Conservation (phyloP, 108 stramenopile species). For the Skeletonema potamos region DNA sequence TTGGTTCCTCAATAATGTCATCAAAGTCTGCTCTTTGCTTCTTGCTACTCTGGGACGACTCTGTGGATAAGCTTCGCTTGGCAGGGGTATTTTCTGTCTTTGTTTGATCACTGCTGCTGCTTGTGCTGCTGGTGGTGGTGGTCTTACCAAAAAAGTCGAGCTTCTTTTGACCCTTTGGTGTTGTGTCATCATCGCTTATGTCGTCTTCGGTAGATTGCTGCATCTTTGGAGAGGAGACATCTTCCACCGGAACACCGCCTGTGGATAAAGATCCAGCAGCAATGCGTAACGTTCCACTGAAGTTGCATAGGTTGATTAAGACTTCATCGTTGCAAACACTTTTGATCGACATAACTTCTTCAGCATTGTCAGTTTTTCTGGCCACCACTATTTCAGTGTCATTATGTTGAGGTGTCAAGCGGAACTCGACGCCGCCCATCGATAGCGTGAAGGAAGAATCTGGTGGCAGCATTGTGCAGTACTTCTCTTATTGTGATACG, state of each 20-base stretch:
- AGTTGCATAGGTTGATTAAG: neutral
- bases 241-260: neutral
- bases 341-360: neutral
- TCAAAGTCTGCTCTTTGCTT: neutral
- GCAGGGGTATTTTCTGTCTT: neutral
- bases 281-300: neutral
- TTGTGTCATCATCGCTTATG: neutral
- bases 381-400: neutral
- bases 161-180: neutral
- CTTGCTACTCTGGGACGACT: neutral
- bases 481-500: neutral
- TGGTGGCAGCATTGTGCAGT: neutral
- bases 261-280: neutral
- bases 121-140: no score
- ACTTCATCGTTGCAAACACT: neutral
- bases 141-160: neutral
- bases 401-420: conserved; percentile 22
- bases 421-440: conserved; percentile 46
- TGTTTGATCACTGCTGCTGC: neutral
- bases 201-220: neutral
- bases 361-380: neutral
- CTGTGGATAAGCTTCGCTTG: neutral
- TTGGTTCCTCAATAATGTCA: neutral
- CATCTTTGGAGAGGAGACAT: neutral
- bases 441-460: conserved; percentile 37